Evolutionary conservation across 345 rosid species (phyloP).

Genomic region (Salix udensis): DNA sequence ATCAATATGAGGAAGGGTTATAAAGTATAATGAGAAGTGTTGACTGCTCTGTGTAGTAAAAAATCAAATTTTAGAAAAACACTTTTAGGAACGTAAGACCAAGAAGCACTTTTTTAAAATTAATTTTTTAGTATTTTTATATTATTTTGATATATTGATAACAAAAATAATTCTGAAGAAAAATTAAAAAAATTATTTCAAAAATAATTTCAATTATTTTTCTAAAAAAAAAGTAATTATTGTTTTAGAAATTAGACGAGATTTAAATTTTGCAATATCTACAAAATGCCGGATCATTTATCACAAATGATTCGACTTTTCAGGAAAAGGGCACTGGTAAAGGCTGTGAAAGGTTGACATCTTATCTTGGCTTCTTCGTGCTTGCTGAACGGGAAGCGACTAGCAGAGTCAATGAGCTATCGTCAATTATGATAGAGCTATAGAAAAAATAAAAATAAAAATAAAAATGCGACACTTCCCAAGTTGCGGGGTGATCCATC

Average conservation of each 20-base stretch:
- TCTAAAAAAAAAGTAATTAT: no score
- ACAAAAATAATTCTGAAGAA: no score
- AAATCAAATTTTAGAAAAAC: no score
- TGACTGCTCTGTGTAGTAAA: no score
- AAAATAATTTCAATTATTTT: no score
- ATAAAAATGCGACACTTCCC: background rate
- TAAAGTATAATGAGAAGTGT: no score
- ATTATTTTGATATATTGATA: no score
- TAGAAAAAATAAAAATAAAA: background rate
- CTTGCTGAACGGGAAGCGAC: conserved; percentile 43
- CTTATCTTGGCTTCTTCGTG: conserved; percentile 19
- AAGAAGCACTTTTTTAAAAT: no score
- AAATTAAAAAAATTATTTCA: no score
- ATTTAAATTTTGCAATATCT: background rate
- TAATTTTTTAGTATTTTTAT: no score
- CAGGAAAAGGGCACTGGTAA: background rate
- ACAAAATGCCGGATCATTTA: background rate
- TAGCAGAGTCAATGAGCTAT: background rate
- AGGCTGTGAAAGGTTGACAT: background rate
- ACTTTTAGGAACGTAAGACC: no score
- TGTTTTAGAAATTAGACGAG: no score
- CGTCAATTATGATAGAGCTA: background rate
- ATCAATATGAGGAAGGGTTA: background rate
- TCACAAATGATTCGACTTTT: background rate
- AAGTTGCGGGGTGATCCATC: background rate